Evolutionary conservation across 306 rosid species (phyloP).

Genomic region (Dalbergia oliveri): DNA sequence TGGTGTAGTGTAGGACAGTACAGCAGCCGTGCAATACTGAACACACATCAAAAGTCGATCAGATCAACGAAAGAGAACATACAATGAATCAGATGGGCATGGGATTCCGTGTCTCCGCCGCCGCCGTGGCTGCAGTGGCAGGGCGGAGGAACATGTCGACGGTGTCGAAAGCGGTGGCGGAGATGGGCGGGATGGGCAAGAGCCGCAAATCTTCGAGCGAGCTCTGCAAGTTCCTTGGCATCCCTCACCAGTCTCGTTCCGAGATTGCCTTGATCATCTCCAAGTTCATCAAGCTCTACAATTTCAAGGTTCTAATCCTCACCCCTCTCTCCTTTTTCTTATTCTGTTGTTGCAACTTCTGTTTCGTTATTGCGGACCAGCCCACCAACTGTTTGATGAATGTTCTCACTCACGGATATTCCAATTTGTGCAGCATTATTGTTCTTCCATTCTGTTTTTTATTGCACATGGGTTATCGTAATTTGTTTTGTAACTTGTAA

Average conservation of each 20-base stretch:
- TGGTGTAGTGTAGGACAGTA: background rate
- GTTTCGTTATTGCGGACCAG: background rate
- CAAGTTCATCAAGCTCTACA: conserved; percentile 70
- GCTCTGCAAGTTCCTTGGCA: conserved; percentile 61
- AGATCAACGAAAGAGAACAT: background rate
- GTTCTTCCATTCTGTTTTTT: background rate
- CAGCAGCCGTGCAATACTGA: background rate
- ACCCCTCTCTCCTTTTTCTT: background rate
- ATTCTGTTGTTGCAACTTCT: background rate
- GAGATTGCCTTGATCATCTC: conserved; percentile 56
- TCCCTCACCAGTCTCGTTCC: conserved; percentile 62
- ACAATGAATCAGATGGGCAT: conserved; percentile 13
- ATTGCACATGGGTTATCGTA: background rate
- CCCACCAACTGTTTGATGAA: conserved; percentile 48
- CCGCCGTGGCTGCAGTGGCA: background rate
- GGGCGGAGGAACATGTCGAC: conserved; percentile 53
- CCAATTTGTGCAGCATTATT: background rate
- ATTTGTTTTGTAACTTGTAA: background rate
- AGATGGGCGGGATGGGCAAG: conserved; percentile 41
- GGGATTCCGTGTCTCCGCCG: background rate
- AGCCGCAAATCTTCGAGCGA: conserved; percentile 52
- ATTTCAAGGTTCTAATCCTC: conserved; percentile 45
- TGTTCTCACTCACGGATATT: conserved; percentile 31
- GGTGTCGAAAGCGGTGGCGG: conserved; percentile 51
- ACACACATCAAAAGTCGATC: background rate